Percentiles rank a stretch among this genome's conserved stretches.
Evolutionary conservation across 345 rosid genomes (phyloP).

Genomic region (Syzygium jambos): DNA sequence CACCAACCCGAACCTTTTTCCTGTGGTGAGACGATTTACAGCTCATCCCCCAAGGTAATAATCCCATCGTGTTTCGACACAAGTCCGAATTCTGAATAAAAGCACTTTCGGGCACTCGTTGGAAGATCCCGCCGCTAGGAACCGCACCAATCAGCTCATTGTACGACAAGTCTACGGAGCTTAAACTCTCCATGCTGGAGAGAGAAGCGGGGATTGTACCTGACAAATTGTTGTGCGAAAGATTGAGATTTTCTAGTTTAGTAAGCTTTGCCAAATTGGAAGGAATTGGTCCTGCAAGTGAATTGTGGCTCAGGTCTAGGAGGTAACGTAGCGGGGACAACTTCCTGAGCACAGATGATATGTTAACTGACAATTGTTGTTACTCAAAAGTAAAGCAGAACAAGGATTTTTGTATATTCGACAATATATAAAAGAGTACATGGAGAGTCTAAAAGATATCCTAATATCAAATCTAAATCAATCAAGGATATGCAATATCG

Average conservation of each 20-base stretch:
- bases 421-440: no score
- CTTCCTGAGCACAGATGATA: conserved; percentile 36
- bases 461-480: no score
- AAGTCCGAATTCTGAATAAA: conserved; percentile 40
- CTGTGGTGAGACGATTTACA: conserved; percentile 5
- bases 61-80: conserved; percentile 40
- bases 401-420: no score
- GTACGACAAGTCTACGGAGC: conserved; percentile 40
- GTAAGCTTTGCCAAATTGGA: conserved; percentile 26
- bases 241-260: conserved; percentile 36
- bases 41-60: conserved; percentile 19
- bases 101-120: conserved; percentile 20
- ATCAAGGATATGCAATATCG: no score
- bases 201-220: conserved; percentile 36
- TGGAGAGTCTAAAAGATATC: no score
- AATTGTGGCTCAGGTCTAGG: conserved; percentile 61
- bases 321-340: conserved; percentile 21
- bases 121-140: conserved; percentile 32
- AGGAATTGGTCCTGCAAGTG: conserved; percentile 46
- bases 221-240: conserved; percentile 45
- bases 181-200: conserved; percentile 36
- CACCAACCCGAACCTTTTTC: conserved; percentile 18
- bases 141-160: conserved; percentile 41
- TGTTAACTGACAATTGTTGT: conserved; percentile 40
- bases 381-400: conserved; percentile 15